phyloP scores from a whole-genome alignment of 2,329 filamentous ascomycete genomes.

The Colletotrichum sp. region DNA sequence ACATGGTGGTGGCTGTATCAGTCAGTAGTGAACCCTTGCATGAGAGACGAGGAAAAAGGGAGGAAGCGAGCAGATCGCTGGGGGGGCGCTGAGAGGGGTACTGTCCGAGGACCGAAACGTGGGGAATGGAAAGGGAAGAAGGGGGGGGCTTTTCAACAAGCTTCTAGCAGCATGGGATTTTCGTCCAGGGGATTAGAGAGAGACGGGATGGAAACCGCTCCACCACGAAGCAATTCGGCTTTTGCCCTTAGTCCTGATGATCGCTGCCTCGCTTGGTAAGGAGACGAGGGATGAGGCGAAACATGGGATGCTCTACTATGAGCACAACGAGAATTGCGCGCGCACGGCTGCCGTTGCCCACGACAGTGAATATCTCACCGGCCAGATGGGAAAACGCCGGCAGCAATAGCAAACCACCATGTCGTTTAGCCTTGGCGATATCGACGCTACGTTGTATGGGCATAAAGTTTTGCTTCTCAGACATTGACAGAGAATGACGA shows the following conservation, averaged over 20 bases:
- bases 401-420: neutral
- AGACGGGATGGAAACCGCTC: neutral
- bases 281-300: neutral
- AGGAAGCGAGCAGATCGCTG: neutral
- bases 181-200: constrained; percentile 1
- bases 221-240: neutral
- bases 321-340: neutral
- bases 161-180: neutral
- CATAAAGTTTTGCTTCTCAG: neutral
- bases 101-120: neutral
- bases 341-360: neutral
- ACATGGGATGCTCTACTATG: neutral
- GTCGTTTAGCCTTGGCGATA: neutral
- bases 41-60: neutral
- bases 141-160: neutral
- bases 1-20: neutral
- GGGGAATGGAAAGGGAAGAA: constrained; percentile 2
- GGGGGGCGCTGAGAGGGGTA: neutral
- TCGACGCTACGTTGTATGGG: neutral
- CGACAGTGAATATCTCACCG: neutral
- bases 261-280: neutral
- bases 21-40: neutral
- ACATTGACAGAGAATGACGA: neutral
- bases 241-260: neutral
- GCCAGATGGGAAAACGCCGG: neutral